Conservation (phyloP, 495 filamentous ascomycete genomes). For the Tuber aestivum region DNA sequence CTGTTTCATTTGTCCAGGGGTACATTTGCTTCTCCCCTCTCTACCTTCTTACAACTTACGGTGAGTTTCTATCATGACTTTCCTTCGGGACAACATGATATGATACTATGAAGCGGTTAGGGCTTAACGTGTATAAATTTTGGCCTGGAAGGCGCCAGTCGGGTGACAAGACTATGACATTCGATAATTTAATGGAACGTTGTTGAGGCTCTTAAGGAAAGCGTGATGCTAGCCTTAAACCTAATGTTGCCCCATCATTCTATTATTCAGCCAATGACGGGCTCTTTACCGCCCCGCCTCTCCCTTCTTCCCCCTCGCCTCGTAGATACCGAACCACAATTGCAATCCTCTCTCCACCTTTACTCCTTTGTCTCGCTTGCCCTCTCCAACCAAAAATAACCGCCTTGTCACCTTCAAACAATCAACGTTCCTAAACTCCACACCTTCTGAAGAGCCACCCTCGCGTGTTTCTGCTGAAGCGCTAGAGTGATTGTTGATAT, state of each 20-base stretch:
- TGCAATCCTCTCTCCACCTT: constrained; percentile 3
- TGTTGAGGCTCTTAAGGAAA: neutral
- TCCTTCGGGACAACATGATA: neutral
- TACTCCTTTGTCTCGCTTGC: neutral
- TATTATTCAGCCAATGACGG: constrained; percentile 1
- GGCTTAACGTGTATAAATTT: neutral
- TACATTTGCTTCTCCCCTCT: neutral
- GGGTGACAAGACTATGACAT: neutral
- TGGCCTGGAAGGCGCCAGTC: neutral
- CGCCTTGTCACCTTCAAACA: neutral
- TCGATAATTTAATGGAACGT: neutral
- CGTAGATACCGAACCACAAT: neutral
- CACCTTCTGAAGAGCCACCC: neutral
- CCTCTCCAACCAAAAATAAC: neutral
- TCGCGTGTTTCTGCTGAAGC: constrained; percentile 1
- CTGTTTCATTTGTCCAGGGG: too few relatives aligned
- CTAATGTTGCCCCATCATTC: neutral
- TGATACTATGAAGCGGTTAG: neutral
- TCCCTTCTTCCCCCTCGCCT: neutral
- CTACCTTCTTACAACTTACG: neutral
- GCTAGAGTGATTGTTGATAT: neutral
- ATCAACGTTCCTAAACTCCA: neutral
- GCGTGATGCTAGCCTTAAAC: neutral
- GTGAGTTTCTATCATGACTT: neutral
- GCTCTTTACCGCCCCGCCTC: neutral